Evolutionary conservation across 306 rosid species (phyloP).

Genomic region (Cicer chorassanicum): DNA sequence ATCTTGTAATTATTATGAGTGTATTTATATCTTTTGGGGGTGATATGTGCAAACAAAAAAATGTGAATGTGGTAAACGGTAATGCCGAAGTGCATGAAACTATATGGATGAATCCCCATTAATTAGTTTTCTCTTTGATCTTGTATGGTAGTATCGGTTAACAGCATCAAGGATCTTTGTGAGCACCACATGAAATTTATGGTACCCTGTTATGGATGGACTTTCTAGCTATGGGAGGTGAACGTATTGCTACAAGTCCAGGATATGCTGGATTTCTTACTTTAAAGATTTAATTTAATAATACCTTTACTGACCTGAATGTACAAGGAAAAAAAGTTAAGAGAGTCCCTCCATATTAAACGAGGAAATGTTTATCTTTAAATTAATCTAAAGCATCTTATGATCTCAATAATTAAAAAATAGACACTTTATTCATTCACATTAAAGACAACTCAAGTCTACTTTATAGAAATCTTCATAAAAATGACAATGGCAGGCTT

Average conservation of each 20-base stretch:
- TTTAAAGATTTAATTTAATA: background rate
- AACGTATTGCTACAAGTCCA: constrained; percentile 57
- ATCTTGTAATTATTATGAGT: background rate
- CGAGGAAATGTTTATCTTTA: background rate
- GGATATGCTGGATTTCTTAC: constrained; percentile 26
- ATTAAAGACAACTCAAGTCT: background rate
- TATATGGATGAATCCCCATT: constrained; percentile 17
- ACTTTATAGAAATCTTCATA: background rate
- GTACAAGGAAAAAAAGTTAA: background rate
- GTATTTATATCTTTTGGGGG: background rate
- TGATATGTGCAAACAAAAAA: constrained; percentile 3
- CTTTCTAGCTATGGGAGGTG: constrained; percentile 60
- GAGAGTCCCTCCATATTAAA: too few species aligned
- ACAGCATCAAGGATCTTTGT: constrained; percentile 63
- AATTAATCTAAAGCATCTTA: background rate
- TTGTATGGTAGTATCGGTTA: constrained; percentile 18
- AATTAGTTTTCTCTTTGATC: background rate
- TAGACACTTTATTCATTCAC: background rate
- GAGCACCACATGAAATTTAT: constrained; percentile 58
- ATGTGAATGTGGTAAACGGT: background rate
- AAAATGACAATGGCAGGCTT: constrained; percentile 5
- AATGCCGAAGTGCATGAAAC: background rate
- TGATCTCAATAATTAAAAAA: background rate
- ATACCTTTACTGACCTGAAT: background rate
- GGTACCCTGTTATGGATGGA: constrained; percentile 63